These are phyloP conservation scores for Lagerstroemia speciosa DNA, from an alignment of 345 rosid genomes.

Conservation along the genomic window DNA sequence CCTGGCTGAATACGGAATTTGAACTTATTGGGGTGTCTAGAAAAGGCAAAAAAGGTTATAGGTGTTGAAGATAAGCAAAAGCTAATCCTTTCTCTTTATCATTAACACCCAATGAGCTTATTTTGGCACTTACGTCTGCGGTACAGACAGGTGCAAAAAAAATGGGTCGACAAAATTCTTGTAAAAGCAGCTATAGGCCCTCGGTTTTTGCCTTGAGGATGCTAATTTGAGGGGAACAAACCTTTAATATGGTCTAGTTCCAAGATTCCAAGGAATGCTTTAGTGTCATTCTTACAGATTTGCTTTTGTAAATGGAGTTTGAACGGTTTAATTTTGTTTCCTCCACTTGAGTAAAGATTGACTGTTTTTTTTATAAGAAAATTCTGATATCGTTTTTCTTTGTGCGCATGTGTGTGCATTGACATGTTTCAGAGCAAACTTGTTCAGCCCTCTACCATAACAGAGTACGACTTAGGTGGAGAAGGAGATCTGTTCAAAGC, in stretches of 20 bases:
- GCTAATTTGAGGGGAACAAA: neutral
- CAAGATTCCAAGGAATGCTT: neutral
- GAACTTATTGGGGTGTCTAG: neutral
- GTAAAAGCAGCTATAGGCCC: constrained; percentile 6
- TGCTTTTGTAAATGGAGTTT: neutral
- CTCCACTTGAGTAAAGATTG: neutral
- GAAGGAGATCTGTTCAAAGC: constrained; percentile 94
- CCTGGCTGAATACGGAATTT: neutral
- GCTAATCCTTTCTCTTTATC: neutral
- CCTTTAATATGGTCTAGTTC: neutral
- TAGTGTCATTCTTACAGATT: neutral
- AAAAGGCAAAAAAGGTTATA: constrained; percentile 2
- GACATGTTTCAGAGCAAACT: constrained; percentile 35
- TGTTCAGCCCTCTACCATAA: constrained; percentile 35
- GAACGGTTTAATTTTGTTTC: neutral
- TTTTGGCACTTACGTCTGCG: neutral
- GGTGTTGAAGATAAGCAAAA: constrained; percentile 1
- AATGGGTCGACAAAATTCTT: neutral
- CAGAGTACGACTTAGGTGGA: constrained; percentile 76
- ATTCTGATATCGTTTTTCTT: neutral
- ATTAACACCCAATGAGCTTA: constrained; percentile 3
- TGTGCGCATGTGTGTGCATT: neutral
- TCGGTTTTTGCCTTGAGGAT: neutral
- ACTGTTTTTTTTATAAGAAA: neutral
- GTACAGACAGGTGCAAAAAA: neutral